Evolutionary conservation across 31 red algal species (phyloP), one percentile per base, ranked within the genome.

Genomic region (Odonthalia washingtoniensis): DNA sequence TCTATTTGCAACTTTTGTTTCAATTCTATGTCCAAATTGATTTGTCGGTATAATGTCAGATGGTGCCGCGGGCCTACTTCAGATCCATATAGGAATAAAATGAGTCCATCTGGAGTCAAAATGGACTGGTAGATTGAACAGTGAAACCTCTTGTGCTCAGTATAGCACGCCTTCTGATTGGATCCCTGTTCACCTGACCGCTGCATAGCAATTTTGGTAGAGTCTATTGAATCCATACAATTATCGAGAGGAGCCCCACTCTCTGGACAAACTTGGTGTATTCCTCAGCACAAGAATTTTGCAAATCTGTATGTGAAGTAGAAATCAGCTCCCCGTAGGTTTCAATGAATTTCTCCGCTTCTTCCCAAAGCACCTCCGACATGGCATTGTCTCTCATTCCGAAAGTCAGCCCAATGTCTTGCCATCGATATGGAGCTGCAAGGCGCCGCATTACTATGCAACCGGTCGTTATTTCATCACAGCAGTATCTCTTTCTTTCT

Each of bases 171-270:
- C 6, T 37, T 32, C 28, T 70, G n/a, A 28, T 34, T 34, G 9
- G 66, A 70, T 12, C 31, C 31, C 9, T 70, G n/a, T 70, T 24
- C 41, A 80, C 45, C 41, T 80, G 46, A 44, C 28, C 46, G 39
- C 24, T 26, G 24, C 76, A 46, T 34, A 32, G 9, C 21, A 70
- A 70, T 83, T 4, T 42, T 70, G 21, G 57, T 83, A 34, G 21
- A 37, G 41, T 83, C 80, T 31, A 70, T 43, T 26, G 70, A 83
- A 35, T 33, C 80, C 31, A 83, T 42, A 33, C 80, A 83, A 62
- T 39, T 37, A 28, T 83, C 62, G 5, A 86, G 30, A 3, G 43
- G 67, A 28, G 40, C 82, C 34, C 35, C 70, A n/a, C 9, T 35
- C 42, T 86, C 82, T 24, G 21, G 16, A 75, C 40, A 52, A 3